A percentile compares a stretch with the other conserved stretches of the same genome.
phyloP scores from a whole-genome alignment of 2,329 filamentous ascomycete genomes.

The Beauveria brongniartii region DNA sequence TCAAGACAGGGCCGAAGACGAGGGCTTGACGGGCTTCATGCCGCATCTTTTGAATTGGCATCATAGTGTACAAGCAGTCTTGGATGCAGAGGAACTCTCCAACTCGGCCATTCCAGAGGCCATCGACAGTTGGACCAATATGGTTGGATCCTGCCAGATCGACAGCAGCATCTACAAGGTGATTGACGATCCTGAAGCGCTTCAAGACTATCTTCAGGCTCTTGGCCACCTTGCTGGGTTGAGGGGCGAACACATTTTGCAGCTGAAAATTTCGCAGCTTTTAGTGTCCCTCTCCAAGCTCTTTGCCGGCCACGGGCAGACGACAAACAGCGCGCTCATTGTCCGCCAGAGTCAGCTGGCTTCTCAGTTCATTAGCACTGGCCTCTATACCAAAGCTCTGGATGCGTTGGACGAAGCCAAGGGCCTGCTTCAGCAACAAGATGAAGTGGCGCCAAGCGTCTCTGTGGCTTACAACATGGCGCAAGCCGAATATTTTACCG shows the following conservation, averaged over 20 bases:
- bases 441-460: slow-evolving; percentile 28
- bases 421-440: slow-evolving; percentile 32
- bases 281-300: slow-evolving; percentile 29
- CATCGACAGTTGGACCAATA: slow-evolving; percentile 36
- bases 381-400: slow-evolving; percentile 42
- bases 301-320: slow-evolving; percentile 21
- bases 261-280: slow-evolving; percentile 26
- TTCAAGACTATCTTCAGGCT: slow-evolving; percentile 43
- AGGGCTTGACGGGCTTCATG: slow-evolving; percentile 34
- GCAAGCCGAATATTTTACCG: slow-evolving; percentile 66
- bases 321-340: slow-evolving; percentile 32
- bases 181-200: slow-evolving; percentile 41
- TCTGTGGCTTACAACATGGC: slow-evolving; percentile 50
- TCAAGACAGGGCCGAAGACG: slow-evolving; percentile 36
- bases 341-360: slow-evolving; percentile 40
- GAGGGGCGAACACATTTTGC: slow-evolving; percentile 38
- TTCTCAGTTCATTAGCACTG: slow-evolving; percentile 45
- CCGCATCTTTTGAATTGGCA: slow-evolving; percentile 41
- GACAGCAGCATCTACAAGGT: slow-evolving; percentile 32
- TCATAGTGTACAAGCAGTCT: slow-evolving; percentile 35
- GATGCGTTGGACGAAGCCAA: slow-evolving; percentile 51
- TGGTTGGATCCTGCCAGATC: slow-evolving; percentile 31
- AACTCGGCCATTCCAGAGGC: slow-evolving; percentile 27
- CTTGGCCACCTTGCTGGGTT: slow-evolving; percentile 44
- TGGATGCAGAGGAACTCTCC: slow-evolving; percentile 25